Evolutionary conservation across 208 protist genomes (phyloP), one percentile per base, ranked within the genome.

Genomic region (Crithidia expoeki): DNA sequence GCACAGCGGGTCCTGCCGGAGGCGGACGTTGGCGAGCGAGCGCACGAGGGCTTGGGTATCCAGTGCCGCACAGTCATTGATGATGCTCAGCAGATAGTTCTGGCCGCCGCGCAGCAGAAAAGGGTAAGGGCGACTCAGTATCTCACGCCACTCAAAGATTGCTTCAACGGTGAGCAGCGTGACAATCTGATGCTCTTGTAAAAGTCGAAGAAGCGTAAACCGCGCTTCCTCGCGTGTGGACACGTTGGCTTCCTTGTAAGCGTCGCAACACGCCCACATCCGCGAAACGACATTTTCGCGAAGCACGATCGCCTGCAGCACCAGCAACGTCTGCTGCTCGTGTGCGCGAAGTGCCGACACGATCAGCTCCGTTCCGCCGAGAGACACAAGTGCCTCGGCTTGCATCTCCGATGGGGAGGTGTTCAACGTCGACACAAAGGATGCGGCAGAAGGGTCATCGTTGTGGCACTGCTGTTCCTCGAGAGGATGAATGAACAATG

Each of bases 71-170:
- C 82, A 85, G 60, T 93, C 85, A 1, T 79, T 72, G n/a, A 85
- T 1, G 50, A 93, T 85, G 51, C 68, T 72, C 17, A 76, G 58
- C 12, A 92, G 61, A 49, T 91, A 93, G 68, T 89, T 85, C 30
- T 84, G 72, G 1, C 79, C 82, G 17, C 60, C 56, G 38, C 50
- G 49, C 27, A 88, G 52, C 4, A 76, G 63, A 60, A 94, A 94
- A 1, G 85, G 71, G 70, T 83, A 92, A 2, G 86, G 85, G 1
- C 78, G 71, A 23, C 62, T 81, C 23, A 94, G 76, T 42, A 74
- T 63, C 62, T 88, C 79, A 0, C 86, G 84, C 89, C 89, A 94
- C 34, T 81, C 60, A 36, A 83, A 67, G 50, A 94, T 83, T 10
- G 83, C 68, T 69, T 94, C 84, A 12, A 88, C 79, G 11, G 84